Evolutionary conservation across 306 rosid species (phyloP), one percentile per base, ranked within the genome.

Genomic region (Ormosia emarginata): DNA sequence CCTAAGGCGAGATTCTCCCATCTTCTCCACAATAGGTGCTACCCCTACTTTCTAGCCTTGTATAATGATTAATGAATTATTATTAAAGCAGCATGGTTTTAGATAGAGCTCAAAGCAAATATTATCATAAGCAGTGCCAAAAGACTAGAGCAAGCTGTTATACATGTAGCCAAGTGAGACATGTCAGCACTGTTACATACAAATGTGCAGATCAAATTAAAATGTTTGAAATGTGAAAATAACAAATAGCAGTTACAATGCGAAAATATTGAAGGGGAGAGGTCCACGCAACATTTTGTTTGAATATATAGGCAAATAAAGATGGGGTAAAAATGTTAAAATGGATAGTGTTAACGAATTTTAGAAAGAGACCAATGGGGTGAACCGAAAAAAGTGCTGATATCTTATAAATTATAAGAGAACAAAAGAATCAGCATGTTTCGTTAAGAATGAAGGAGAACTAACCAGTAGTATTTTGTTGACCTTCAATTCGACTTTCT

Each of bases 401-500:
- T 15, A 67, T 44, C 50, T 59, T 18, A 24, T 61, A 24, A 49
- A 39, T 59, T 18, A 24, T 61, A 24, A 49, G 46, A 63, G 33
- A 61, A 78, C 39, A 63, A 49, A 57, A 41, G 17, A 12, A 41
- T 43, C 15, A 79, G 30, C 49, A 24, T 43, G 44, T 32, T 57
- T 64, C 3, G 50, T 44, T 30, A 50, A 14, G 76, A 53, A 81
- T 37, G 73, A 81, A 29, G n/a, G 37, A 61, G 78, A 78, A 90
- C 94, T 84, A 74, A 94, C 98, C 98, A 93, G 61, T 15, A 93
- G 86, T 67, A 95, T 81, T 86, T 93, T 93, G 58, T 85, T 83
- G 81, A 93, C 90, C 87, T 95, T 95, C 92, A 95, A 78, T 87
- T 95, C 99, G 85, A 95, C 93, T 57, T 92, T 93, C 85, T 93